Base-by-base conservation (phyloP, 2,329 filamentous ascomycete species). In the Cucurbitaria berberidis region DNA sequence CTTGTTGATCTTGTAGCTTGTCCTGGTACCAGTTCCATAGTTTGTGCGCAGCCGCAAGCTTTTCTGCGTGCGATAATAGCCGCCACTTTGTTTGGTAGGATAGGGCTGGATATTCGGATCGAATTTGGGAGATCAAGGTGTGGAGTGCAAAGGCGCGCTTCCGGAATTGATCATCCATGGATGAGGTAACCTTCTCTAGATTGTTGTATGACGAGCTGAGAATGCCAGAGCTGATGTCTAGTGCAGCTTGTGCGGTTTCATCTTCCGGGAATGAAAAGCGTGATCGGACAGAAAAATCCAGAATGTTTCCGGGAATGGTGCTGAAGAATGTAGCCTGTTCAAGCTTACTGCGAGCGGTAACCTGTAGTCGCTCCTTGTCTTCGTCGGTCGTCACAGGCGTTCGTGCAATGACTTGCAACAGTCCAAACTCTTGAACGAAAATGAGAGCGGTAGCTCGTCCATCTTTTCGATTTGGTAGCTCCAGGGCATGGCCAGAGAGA, bases 261-360 rank as follows among this genome's bases (percentile, higher is more conserved):
- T 85, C 79, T 16, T 83, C 76, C 0, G 85, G 80, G 60, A 95
- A 96, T 3, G 83, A 81, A 41, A 88, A 79, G 48, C 87, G 86
- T 34, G 84, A 81, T 58, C 85, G 84, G 38, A 87, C 84, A 38
- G 88, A 85, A 65, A 99, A 91, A 57, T 92, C 87, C n/a, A 99
- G 77, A n/a, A 93, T 89, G 65, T 92, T 98, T 67, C 90, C 86
- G 57, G 88, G 83, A 69, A 90, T 86, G 42, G 86, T 86, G 1
- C 93, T 93, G 70, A 91, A 98, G 76, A 97, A 98, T 1, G 98
- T 89, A 2, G 93, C 93, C 76, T 99, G 93, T 69, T 97, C 91
- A 35, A 99, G 82, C 75, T 95, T 96, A 76, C 87, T 90, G 76
- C 91, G 95, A 6, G 91, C 89, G 1, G 90, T 93, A 15, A 96